A percentile compares a stretch with the other conserved stretches of the same genome.
Evolutionary conservation across 208 protist genomes (phyloP).

Genomic region (Trypanosoma conorhini): DNA sequence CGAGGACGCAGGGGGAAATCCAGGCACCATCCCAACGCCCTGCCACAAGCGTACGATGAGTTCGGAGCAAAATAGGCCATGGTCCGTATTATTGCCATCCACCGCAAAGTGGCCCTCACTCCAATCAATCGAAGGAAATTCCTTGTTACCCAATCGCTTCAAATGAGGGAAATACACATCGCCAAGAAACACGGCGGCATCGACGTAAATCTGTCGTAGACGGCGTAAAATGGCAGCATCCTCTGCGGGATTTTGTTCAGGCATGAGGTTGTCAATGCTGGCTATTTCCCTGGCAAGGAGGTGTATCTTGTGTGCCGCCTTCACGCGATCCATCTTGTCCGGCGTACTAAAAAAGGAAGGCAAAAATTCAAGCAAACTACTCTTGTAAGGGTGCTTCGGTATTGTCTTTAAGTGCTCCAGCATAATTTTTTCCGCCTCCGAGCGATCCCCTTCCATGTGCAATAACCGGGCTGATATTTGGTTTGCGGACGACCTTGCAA

Average conservation of each 20-base stretch:
- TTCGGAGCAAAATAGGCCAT: slow-evolving; percentile 73
- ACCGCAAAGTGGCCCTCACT: slow-evolving; percentile 44
- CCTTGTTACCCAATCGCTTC: background rate
- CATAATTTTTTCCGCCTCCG: slow-evolving; percentile 19
- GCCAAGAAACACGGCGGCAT: slow-evolving; percentile 41
- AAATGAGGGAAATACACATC: slow-evolving; percentile 76
- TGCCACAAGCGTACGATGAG: slow-evolving; percentile 80
- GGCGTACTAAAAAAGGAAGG: slow-evolving; percentile 67
- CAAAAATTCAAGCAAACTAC: slow-evolving; percentile 36
- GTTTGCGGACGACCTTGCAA: slow-evolving; percentile 56
- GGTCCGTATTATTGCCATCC: slow-evolving; percentile 62
- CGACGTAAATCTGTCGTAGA: slow-evolving; percentile 39
- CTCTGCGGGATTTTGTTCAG: background rate
- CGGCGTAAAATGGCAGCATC: slow-evolving; percentile 10
- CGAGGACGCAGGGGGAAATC: slow-evolving; percentile 75
- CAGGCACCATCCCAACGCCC: slow-evolving; percentile 46
- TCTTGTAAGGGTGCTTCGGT: slow-evolving; percentile 53
- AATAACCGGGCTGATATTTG: slow-evolving; percentile 52
- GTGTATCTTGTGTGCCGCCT: slow-evolving; percentile 71
- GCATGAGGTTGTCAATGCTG: slow-evolving; percentile 34
- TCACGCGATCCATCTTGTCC: slow-evolving; percentile 87
- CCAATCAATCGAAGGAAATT: slow-evolving; percentile 31
- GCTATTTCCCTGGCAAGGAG: slow-evolving; percentile 47
- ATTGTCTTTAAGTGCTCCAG: slow-evolving; percentile 41
- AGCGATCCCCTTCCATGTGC: slow-evolving; percentile 17